These are phyloP conservation scores for Tolypocladium guangdongense DNA, from an alignment of 2,329 filamentous ascomycete species.

Conservation along the genomic window DNA sequence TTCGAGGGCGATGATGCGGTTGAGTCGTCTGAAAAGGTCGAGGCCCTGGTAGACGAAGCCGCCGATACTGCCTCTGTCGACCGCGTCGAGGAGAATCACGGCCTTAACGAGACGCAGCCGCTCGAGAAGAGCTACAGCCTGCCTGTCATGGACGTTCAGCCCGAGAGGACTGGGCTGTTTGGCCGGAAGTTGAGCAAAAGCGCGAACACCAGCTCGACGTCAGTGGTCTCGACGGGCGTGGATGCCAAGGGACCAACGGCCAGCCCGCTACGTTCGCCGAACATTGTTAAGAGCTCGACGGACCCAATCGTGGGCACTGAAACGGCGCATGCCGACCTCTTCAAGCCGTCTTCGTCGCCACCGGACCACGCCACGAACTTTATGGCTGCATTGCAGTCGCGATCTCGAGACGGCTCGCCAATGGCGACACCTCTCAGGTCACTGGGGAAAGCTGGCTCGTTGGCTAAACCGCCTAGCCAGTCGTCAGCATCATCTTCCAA, in stretches of 20 bases:
- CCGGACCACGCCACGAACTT: constrained; percentile 50
- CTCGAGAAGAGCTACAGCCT: constrained; percentile 47
- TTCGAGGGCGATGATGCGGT: constrained; percentile 49
- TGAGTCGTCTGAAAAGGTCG: constrained; percentile 11
- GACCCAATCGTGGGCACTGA: constrained; percentile 59
- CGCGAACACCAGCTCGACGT: constrained; percentile 16
- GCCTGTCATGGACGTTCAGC: constrained; percentile 28
- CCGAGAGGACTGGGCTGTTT: constrained; percentile 32
- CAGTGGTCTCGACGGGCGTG: constrained; percentile 36
- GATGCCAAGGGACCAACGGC: constrained; percentile 32
- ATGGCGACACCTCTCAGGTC: constrained; percentile 28
- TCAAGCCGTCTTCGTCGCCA: constrained; percentile 43
- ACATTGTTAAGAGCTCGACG: constrained; percentile 34
- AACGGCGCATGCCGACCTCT: constrained; percentile 53
- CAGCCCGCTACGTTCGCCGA: constrained; percentile 22
- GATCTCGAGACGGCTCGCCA: constrained; percentile 46
- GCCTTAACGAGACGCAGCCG: constrained; percentile 28
- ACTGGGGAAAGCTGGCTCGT: constrained; percentile 23
- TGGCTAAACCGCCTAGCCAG: constrained; percentile 30
- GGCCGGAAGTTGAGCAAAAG: constrained; percentile 35
- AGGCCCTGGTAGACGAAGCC: constrained; percentile 19
- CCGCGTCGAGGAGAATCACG: constrained; percentile 29
- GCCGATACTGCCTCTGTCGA: constrained; percentile 38
- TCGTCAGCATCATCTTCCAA: constrained; percentile 39
- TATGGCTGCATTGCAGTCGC: constrained; percentile 58